Evolutionary conservation across 768 basidiomycete genomes (phyloP).

Genomic region (Ramaria sp.): DNA sequence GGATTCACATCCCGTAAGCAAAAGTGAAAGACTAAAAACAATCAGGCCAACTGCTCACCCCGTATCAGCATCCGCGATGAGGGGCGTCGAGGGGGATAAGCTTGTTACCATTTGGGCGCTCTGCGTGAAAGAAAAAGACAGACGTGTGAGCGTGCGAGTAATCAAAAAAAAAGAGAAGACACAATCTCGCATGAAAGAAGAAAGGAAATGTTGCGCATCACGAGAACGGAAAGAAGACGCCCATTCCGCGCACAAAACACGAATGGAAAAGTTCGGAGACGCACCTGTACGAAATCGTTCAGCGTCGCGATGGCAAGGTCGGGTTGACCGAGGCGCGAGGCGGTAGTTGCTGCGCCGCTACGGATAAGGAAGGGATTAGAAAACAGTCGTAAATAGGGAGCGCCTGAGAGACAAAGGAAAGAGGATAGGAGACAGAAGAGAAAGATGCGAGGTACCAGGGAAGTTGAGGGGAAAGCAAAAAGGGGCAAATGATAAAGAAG

Average conservation of each 20-base stretch:
- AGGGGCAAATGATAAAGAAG: too few relatives aligned
- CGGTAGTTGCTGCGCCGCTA: conserved; percentile 71
- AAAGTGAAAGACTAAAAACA: not conserved
- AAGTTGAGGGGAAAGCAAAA: too few relatives aligned
- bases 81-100: conserved; percentile 50
- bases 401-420: too few relatives aligned
- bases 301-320: conserved; percentile 70
- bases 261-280: conserved; percentile 1
- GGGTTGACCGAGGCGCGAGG: conserved; percentile 65
- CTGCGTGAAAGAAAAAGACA: conserved; percentile 22
- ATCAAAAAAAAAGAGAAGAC: too few relatives aligned
- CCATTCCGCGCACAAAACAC: not conserved
- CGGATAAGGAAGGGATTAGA: not conserved
- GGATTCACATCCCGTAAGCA: too few relatives aligned
- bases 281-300: conserved; percentile 61
- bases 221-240: too few relatives aligned
- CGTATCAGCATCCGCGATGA: conserved; percentile 75
- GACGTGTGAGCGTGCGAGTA: too few relatives aligned
- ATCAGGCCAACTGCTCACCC: conserved; percentile 30
- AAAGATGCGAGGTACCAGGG: too few relatives aligned
- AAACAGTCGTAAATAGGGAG: too few relatives aligned
- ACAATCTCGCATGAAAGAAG: too few relatives aligned
- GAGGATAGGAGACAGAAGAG: too few relatives aligned
- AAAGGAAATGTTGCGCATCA: too few relatives aligned
- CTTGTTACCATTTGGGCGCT: conserved; percentile 63